Evolutionary conservation across 169 alveolate species (phyloP).

Genomic region (Plasmodium cynomolgi): DNA sequence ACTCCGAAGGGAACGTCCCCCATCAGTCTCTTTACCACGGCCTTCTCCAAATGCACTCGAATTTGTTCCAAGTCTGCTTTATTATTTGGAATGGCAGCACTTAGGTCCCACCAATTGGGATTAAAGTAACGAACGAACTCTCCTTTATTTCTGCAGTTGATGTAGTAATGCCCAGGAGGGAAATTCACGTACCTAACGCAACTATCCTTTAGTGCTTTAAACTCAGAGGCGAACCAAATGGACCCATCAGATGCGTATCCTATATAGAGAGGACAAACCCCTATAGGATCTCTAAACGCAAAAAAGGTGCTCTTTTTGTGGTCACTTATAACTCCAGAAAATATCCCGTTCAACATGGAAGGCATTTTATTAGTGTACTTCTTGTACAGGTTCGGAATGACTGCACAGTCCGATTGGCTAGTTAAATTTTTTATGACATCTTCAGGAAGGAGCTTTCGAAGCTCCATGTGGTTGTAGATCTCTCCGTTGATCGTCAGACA

Average conservation of each 20-base stretch:
- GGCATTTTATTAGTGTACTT: constrained; percentile 33
- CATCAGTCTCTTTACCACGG: constrained; percentile 77
- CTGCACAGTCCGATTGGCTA: constrained; percentile 71
- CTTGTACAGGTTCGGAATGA: constrained; percentile 51
- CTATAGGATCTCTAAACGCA: constrained; percentile 78
- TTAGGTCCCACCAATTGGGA: constrained; percentile 60
- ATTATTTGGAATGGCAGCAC: constrained; percentile 38
- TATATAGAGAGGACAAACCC: constrained; percentile 72
- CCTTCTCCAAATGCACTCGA: constrained; percentile 41
- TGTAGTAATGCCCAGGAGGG: constrained; percentile 73
- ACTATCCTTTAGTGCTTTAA: constrained; percentile 50
- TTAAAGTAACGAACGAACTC: constrained; percentile 49
- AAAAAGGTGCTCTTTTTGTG: constrained; percentile 55
- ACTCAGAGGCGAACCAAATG: constrained; percentile 76
- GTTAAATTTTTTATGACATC: neutral
- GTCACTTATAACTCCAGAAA: constrained; percentile 73
- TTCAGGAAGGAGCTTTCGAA: constrained; percentile 32
- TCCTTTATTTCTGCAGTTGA: constrained; percentile 18
- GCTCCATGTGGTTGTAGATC: constrained; percentile 77
- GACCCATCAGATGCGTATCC: constrained; percentile 73
- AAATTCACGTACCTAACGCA: constrained; percentile 43
- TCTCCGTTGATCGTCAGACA: constrained; percentile 80
- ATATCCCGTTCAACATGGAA: constrained; percentile 60
- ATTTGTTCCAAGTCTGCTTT: constrained; percentile 40
- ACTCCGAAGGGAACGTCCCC: constrained; percentile 92